These are phyloP conservation scores for Delitschia confertaspora DNA, from an alignment of 495 filamentous ascomycete genomes.

Conservation along the genomic window DNA sequence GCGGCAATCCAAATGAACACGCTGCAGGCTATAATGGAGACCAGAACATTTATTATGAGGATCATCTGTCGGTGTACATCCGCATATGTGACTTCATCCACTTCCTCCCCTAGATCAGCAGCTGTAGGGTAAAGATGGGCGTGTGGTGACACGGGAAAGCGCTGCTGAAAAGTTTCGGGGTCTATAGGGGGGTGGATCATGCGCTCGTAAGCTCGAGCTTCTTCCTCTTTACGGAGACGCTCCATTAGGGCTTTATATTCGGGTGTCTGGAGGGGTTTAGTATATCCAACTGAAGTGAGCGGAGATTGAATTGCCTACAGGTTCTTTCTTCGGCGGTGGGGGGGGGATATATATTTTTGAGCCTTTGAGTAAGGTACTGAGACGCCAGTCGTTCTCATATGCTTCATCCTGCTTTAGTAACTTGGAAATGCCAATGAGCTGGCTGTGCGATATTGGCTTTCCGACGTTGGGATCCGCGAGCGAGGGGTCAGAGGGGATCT, in stretches of 20 bases:
- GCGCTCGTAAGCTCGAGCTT: slow-evolving; percentile 67
- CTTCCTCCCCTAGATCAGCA: slow-evolving; percentile 23
- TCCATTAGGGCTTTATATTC: slow-evolving; percentile 90
- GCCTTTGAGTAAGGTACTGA: slow-evolving; percentile 62
- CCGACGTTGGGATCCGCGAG: slow-evolving; percentile 45
- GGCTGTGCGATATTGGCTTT: slow-evolving; percentile 68
- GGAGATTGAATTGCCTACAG: slow-evolving; percentile 44
- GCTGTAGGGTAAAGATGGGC: slow-evolving; percentile 32
- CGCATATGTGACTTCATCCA: slow-evolving; percentile 38
- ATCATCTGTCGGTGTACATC: slow-evolving; percentile 69
- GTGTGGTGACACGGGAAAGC: slow-evolving; percentile 43
- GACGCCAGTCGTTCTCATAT: slow-evolving; percentile 1
- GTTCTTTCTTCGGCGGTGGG: slow-evolving; percentile 66
- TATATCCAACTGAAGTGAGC: slow-evolving; percentile 2
- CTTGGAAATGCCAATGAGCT: slow-evolving; percentile 61
- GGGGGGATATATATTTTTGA: slow-evolving; percentile 67
- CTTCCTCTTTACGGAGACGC: slow-evolving; percentile 67
- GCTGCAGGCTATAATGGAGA: slow-evolving; percentile 62
- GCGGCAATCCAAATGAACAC: slow-evolving; percentile 66
- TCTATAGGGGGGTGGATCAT: slow-evolving; percentile 54
- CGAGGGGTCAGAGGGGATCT: slow-evolving; percentile 34
- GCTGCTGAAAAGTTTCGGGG: slow-evolving; percentile 49
- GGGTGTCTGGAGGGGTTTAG: slow-evolving; percentile 48
- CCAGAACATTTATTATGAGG: slow-evolving; percentile 63
- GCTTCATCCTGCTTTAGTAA: slow-evolving; percentile 37